phyloP scores from a whole-genome alignment of 495 filamentous ascomycete genomes.

The Xylaria scruposa region DNA sequence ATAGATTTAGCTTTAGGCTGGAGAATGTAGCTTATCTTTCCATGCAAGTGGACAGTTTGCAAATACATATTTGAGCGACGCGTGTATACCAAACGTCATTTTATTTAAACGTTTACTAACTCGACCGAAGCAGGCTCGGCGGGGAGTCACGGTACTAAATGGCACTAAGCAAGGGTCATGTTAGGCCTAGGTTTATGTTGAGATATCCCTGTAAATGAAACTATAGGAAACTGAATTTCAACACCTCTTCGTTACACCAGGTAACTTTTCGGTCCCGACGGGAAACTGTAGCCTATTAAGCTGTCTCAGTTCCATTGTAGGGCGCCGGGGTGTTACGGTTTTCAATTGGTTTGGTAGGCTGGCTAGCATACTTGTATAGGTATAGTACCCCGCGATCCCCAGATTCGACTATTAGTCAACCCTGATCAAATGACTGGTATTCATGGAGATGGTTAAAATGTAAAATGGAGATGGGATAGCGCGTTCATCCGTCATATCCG shows the following conservation, averaged over 20 bases:
- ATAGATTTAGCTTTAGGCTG: too few species aligned
- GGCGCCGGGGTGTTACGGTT: not conserved
- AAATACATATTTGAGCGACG: too few species aligned
- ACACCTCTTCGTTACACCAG: too few species aligned
- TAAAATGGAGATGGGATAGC: not conserved
- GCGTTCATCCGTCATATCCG: not conserved
- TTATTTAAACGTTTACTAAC: too few species aligned
- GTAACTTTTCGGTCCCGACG: not conserved
- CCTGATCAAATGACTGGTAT: not conserved
- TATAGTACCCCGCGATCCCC: not conserved
- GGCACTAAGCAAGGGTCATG: not conserved
- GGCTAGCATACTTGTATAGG: not conserved
- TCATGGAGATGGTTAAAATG: not conserved
- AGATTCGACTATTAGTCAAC: not conserved
- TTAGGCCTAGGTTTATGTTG: not conserved
- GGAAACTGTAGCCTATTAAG: not conserved
- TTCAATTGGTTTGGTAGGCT: not conserved
- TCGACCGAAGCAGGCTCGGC: too few species aligned
- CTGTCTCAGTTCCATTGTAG: not conserved
- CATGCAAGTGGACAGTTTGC: too few species aligned
- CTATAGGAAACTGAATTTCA: too few species aligned
- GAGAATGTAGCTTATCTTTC: too few species aligned
- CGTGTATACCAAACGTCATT: too few species aligned
- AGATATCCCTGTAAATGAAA: too few species aligned
- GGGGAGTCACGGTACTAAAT: too few species aligned